phyloP scores from a whole-genome alignment of 202 grass and related monocot genomes.

The Bolboschoenoplectus hybrid region DNA sequence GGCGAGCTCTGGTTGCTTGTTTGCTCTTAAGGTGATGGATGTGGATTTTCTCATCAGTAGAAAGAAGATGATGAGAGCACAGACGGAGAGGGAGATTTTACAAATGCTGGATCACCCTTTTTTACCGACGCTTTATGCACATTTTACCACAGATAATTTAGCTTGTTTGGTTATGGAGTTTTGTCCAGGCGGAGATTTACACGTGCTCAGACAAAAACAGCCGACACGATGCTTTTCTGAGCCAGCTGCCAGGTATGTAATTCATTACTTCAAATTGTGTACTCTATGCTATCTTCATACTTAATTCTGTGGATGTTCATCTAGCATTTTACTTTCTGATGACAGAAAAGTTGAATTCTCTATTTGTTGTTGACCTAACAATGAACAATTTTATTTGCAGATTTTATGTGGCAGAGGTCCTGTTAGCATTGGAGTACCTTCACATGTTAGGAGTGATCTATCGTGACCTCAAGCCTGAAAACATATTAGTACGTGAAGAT shows the following conservation, averaged over 20 bases:
- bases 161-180: slow-evolving; percentile 94
- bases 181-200: slow-evolving; percentile 90
- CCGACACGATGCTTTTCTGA: slow-evolving; percentile 88
- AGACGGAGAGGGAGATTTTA: slow-evolving; percentile 93
- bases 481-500: slow-evolving; percentile 97
- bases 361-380: slow-evolving; percentile 40
- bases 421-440: slow-evolving; percentile 94
- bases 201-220: slow-evolving; percentile 95
- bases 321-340: slow-evolving; percentile 26
- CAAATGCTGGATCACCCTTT: slow-evolving; percentile 97
- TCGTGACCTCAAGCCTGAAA: slow-evolving; percentile 97
- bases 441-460: slow-evolving; percentile 99
- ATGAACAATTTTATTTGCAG: slow-evolving; percentile 43
- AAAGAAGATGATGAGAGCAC: slow-evolving; percentile 96
- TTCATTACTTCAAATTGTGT: background rate
- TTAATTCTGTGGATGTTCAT: slow-evolving; percentile 33
- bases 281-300: background rate
- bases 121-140: slow-evolving; percentile 86
- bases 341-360: slow-evolving; percentile 5
- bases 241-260: slow-evolving; percentile 79
- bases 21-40: slow-evolving; percentile 93
- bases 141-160: slow-evolving; percentile 91
- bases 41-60: slow-evolving; percentile 84
- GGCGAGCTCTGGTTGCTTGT: slow-evolving; percentile 81
- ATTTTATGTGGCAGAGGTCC: slow-evolving; percentile 94